phyloP scores from a whole-genome alignment of 1,284 basidiomycete species.

The Malassezia psittaci region DNA sequence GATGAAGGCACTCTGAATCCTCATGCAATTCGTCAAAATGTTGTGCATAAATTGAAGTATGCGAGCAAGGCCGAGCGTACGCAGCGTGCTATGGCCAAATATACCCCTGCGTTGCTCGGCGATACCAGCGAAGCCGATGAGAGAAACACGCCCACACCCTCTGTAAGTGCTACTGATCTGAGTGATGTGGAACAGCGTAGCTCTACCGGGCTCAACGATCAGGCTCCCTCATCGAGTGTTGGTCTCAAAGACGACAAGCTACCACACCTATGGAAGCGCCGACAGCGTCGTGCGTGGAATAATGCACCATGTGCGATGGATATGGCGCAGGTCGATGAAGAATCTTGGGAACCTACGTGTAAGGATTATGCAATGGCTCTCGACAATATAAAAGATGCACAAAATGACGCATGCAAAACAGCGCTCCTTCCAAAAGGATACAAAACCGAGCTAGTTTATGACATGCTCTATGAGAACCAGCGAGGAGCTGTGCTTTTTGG shows the following conservation, averaged over 20 bases:
- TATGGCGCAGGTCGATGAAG: not conserved
- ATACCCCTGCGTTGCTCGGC: constrained; percentile 26
- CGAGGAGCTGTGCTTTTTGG: constrained; percentile 42
- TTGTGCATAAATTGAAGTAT: constrained; percentile 31
- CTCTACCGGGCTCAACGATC: not conserved
- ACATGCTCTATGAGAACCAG: constrained; percentile 46
- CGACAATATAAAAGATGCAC: not conserved
- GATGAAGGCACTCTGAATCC: not conserved
- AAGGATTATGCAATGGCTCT: not conserved
- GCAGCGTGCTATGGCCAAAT: constrained; percentile 36
- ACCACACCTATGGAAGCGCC: not conserved
- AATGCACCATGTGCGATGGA: constrained; percentile 3
- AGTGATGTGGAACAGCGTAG: not conserved
- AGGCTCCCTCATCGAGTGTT: constrained; percentile 1
- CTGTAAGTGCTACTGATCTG: not conserved
- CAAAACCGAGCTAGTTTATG: constrained; percentile 23
- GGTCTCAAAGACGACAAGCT: not conserved
- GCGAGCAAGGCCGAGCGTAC: constrained; percentile 29
- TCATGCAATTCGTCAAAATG: constrained; percentile 18
- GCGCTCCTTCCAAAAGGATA: not conserved
- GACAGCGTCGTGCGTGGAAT: constrained; percentile 1
- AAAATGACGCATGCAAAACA: not conserved
- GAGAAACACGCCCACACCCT: constrained; percentile 4
- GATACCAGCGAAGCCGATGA: constrained; percentile 17
- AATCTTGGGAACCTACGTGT: not conserved